Conservation (phyloP, 2,329 filamentous ascomycete species). For the Nakataea oryzae region DNA sequence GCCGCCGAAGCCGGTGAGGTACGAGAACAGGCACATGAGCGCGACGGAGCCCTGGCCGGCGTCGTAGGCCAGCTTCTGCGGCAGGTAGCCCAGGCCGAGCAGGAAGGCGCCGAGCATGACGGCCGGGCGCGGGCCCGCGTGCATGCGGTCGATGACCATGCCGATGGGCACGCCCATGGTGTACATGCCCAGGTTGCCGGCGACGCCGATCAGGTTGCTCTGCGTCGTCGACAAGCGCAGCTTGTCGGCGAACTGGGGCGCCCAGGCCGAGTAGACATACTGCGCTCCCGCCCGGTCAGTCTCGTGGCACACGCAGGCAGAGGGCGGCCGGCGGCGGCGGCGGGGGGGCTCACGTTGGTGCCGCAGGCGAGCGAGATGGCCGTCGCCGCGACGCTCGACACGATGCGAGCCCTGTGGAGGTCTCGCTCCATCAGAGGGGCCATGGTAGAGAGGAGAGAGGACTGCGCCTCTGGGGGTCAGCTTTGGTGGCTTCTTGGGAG, state of each 20-base stretch:
- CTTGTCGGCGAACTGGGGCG: conserved; percentile 83
- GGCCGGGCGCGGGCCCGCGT: conserved; percentile 67
- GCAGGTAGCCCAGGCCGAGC: conserved; percentile 74
- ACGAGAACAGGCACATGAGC: conserved; percentile 70
- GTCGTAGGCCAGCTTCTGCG: conserved; percentile 70
- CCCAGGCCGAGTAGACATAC: conserved; percentile 99
- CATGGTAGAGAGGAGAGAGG: not conserved
- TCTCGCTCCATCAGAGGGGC: conserved; percentile 17
- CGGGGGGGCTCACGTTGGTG: conserved; percentile 59
- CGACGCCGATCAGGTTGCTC: conserved; percentile 81
- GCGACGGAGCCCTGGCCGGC: conserved; percentile 48
- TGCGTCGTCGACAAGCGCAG: conserved; percentile 85
- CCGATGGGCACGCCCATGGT: conserved; percentile 80
- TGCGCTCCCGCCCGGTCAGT: not conserved
- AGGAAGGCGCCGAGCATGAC: conserved; percentile 64
- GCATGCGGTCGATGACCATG: conserved; percentile 61
- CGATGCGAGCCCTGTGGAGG: conserved; percentile 50
- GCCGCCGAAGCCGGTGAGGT: conserved; percentile 71
- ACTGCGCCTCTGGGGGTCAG: too few species aligned
- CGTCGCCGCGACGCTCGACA: conserved; percentile 80
- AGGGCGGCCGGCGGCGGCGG: not conserved
- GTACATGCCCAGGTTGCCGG: conserved; percentile 91
- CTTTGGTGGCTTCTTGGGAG: too few species aligned
- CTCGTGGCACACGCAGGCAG: not conserved
- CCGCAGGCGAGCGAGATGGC: conserved; percentile 80